These are phyloP conservation scores for Fusarium illudens DNA, from an alignment of 2,329 filamentous ascomycete species.

Conservation along the genomic window DNA sequence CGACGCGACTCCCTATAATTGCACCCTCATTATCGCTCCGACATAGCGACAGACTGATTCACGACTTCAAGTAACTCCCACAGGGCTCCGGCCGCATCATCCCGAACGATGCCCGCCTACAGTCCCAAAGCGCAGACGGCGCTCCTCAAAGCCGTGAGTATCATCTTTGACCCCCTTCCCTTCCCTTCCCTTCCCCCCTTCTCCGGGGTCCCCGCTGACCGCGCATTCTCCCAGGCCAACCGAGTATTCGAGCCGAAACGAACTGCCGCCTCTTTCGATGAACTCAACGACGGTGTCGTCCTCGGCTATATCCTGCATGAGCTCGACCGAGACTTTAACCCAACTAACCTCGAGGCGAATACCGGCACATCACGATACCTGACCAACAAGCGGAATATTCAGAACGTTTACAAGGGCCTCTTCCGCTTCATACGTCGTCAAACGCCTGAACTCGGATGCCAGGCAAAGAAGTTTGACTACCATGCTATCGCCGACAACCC, in stretches of 20 bases:
- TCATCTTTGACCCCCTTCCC: slow-evolving; percentile 13
- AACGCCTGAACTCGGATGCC: slow-evolving; percentile 59
- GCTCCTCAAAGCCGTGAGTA: slow-evolving; percentile 64
- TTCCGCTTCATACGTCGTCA: slow-evolving; percentile 64
- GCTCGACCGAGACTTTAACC: slow-evolving; percentile 65
- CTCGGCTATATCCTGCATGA: slow-evolving; percentile 66
- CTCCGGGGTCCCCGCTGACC: slow-evolving; percentile 21
- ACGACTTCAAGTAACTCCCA: neutral
- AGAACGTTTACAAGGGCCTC: slow-evolving; percentile 63
- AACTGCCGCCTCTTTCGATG: slow-evolving; percentile 58
- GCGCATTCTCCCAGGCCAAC: slow-evolving; percentile 41
- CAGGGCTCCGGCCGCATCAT: slow-evolving; percentile 16
- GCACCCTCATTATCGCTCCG: slow-evolving; percentile 16
- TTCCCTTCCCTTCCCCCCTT: slow-evolving; percentile 1
- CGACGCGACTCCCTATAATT: slow-evolving; percentile 40
- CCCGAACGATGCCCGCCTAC: slow-evolving; percentile 49
- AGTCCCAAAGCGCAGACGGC: slow-evolving; percentile 59
- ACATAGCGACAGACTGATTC: slow-evolving; percentile 20
- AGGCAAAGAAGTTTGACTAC: slow-evolving; percentile 64
- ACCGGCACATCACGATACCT: slow-evolving; percentile 55
- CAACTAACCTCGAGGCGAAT: slow-evolving; percentile 60
- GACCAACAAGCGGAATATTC: slow-evolving; percentile 61
- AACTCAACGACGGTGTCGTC: slow-evolving; percentile 62
- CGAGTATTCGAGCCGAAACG: slow-evolving; percentile 55
- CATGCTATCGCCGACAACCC: slow-evolving; percentile 66